Percentiles rank a stretch among this genome's conserved stretches.
phyloP scores from a whole-genome alignment of 75 land plant genomes.

The Pinus taeda region DNA sequence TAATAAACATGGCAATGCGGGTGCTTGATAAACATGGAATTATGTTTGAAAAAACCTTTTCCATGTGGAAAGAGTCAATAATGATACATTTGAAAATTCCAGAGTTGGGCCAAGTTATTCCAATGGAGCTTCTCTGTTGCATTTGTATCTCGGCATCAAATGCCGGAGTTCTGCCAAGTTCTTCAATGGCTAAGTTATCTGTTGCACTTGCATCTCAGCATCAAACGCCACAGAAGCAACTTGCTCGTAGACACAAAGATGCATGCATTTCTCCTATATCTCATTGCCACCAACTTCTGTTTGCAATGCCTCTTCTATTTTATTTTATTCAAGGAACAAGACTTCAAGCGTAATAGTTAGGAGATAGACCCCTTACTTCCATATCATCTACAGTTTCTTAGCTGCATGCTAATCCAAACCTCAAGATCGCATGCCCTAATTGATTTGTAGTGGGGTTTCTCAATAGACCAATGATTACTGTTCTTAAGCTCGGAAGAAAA shows the following conservation, averaged over 20 bases:
- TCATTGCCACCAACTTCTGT: not conserved
- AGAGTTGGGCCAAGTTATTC: not conserved
- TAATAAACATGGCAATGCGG: no score
- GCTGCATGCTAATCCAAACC: slow-evolving; percentile 58
- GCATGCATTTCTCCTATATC: not conserved
- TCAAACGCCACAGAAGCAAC: not conserved
- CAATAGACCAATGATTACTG: slow-evolving; percentile 32
- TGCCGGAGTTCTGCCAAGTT: no score
- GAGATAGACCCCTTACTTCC: slow-evolving; percentile 43
- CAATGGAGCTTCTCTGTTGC: no score
- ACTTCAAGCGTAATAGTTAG: slow-evolving; percentile 38
- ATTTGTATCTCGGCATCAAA: no score
- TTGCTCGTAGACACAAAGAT: not conserved
- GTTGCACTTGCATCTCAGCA: not conserved
- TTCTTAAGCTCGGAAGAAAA: slow-evolving; percentile 49
- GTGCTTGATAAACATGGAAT: no score
- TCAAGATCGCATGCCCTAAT: slow-evolving; percentile 42
- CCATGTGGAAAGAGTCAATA: not conserved
- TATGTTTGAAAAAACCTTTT: no score
- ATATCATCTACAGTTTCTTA: slow-evolving; percentile 49
- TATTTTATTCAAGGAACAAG: slow-evolving; percentile 23
- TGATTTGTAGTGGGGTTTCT: slow-evolving; percentile 42
- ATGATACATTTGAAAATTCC: not conserved
- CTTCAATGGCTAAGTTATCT: not conserved
- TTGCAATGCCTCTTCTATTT: slow-evolving; percentile 28